Evolutionary conservation across 2,329 filamentous ascomycete species (phyloP), one percentile per base, ranked within the genome.

Genomic region (Colletotrichum spaethianum): DNA sequence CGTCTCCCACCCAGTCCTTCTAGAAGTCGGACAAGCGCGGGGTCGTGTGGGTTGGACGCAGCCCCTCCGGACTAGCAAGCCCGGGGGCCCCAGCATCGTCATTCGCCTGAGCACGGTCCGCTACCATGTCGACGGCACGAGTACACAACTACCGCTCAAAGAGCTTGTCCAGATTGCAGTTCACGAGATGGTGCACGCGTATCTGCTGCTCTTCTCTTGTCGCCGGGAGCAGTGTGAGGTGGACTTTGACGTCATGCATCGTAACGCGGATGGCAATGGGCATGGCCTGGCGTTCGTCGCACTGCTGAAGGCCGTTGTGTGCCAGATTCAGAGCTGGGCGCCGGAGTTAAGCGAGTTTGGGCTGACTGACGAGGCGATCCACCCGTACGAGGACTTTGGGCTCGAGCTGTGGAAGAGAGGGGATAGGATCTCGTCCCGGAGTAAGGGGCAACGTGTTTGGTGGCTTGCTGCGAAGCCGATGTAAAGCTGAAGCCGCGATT

Each of bases 161-260:
- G 78, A 79, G 40, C 78, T 83, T 16, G 74, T 83, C 28, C 75
- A 79, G 69, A 70, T 75, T 38, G 74, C 82, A 1, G 72, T 82
- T 1, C 74, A 77, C 28, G 75, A 76, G 7, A 76, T 79, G 53
- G 28, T 76, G 42, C 66, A 74, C 50, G 70, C 70, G 4, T 74
- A 74, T 18, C 57, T 74, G 9, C 18, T 73, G 23, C 20, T 74
- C 26, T 50, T 74, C 11, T 68, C 68, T 8, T 72, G 68, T 26
- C 67, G 63, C 7, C 28, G 42, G 14, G 70, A 55, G 20, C 59
- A 72, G 53, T 72, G 70, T 20, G 60, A 67, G 4, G 46, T 26
- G 9, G 66, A 72, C 53, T 72, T 72, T 20, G 65, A 72, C 14
- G 20, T 53, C 14, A 69, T 72, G 69, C 69, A 72, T 3, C 65